Percentiles rank a stretch among this genome's conserved stretches.
phyloP scores from a whole-genome alignment of 2,329 filamentous ascomycete species.

The Pseudocercospora fijiensis region DNA sequence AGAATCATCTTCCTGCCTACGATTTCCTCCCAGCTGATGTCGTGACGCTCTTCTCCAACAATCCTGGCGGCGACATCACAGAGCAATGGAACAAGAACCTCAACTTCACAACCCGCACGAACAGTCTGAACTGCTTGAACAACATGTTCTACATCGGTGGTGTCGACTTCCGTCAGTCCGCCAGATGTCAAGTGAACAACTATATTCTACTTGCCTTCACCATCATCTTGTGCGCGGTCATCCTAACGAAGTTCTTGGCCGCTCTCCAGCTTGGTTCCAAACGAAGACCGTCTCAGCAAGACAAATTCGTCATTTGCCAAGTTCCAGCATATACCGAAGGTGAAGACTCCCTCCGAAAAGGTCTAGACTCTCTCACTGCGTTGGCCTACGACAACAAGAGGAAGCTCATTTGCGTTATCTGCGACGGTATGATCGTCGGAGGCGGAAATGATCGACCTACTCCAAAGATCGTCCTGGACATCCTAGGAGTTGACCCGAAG shows the following conservation, averaged over 20 bases:
- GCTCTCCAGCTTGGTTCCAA: slow-evolving; percentile 93
- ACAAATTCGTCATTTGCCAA: slow-evolving; percentile 98
- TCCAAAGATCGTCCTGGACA: slow-evolving; percentile 95
- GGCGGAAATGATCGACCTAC: slow-evolving; percentile 94
- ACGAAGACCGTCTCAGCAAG: slow-evolving; percentile 81
- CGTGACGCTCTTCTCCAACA: slow-evolving; percentile 66
- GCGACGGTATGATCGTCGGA: slow-evolving; percentile 95
- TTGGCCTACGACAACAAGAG: slow-evolving; percentile 97
- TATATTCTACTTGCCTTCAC: slow-evolving; percentile 86
- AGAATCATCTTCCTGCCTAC: slow-evolving; percentile 57
- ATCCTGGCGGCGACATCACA: slow-evolving; percentile 78
- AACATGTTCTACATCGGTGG: slow-evolving; percentile 80
- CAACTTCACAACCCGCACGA: slow-evolving; percentile 55
- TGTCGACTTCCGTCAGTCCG: slow-evolving; percentile 75
- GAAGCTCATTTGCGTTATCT: slow-evolving; percentile 94
- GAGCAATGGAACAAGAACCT: slow-evolving; percentile 59
- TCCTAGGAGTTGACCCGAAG: slow-evolving; percentile 94
- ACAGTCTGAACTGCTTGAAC: slow-evolving; percentile 77
- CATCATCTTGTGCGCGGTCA: slow-evolving; percentile 76
- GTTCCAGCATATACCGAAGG: slow-evolving; percentile 97
- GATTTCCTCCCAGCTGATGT: slow-evolving; percentile 71
- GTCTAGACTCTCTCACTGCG: slow-evolving; percentile 88
- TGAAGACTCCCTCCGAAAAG: slow-evolving; percentile 90
- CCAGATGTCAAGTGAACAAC: slow-evolving; percentile 83
- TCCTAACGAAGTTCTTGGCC: slow-evolving; percentile 84